Evolutionary conservation across 352 stramenopile genomes (phyloP), one percentile per base, ranked within the genome.

Genomic region (Pythium guiyangense): DNA sequence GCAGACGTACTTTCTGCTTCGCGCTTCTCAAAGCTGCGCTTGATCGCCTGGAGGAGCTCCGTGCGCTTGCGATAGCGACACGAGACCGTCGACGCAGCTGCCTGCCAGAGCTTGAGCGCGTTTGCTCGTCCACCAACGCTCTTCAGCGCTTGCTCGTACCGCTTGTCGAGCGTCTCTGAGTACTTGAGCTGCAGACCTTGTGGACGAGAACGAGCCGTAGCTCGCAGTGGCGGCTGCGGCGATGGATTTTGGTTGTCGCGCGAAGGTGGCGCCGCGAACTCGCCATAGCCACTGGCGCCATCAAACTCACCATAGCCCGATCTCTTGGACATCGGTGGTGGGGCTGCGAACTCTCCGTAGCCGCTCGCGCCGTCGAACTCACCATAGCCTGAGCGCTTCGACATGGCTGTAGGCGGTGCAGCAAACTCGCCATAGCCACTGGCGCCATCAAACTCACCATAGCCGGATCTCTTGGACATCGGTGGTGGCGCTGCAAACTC

Each of bases 21-120:
- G 35, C 74, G 74, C 42, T 80, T 84, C 55, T 86, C 74, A 50
- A 88, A 86, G 55, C 67, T 84, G 47, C 74, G 69, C 22, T 78
- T 78, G 34, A 86, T 59, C 8, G 64, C 51, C 59, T 84, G 73
- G 26, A 86, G 42, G 4, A 84, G 50, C 34, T 83, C 74, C 3
- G 73, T 84, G 29, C 73, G 73, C 51, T 71, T 78, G 18, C 60
- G 49, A 39, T 77, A 60, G 29, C 77, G 64, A 51, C 79, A 72
- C 22, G 60, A 71, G 46, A 87, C 55, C 15, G 72, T 77, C 22
- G 55, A 48, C 17, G 64, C 72, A 4, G 73, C 77, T 2, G 56
- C 45, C 26, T 62, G 27, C 71, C 73, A 83, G 11, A 86, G 57
- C 18, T 50, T 60, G 31, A 68, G 31, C 37, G 65, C 64, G n/a